phyloP scores from a whole-genome alignment of 441 rosid species.

The Eutrema salsugineum region DNA sequence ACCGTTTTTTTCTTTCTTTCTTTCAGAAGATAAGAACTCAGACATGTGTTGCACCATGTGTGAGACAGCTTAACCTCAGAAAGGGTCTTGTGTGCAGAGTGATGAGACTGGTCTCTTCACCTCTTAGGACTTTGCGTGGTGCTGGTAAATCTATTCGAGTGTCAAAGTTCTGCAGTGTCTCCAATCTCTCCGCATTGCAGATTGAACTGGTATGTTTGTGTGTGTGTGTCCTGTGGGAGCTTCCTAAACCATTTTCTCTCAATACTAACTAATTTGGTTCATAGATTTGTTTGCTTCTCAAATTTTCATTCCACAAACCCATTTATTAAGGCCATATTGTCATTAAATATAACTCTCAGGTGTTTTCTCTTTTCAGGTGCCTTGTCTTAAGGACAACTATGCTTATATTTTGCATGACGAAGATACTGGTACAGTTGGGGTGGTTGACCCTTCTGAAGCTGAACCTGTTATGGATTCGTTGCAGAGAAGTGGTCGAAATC shows the following conservation, averaged over 20 bases:
- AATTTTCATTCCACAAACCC: not conserved
- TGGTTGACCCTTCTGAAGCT: slow-evolving; percentile 97
- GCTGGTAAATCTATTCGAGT: slow-evolving; percentile 81
- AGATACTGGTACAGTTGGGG: slow-evolving; percentile 97
- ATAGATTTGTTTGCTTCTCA: not conserved
- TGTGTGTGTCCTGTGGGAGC: slow-evolving; percentile 21
- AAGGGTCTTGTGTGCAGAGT: slow-evolving; percentile 74
- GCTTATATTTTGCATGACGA: slow-evolving; percentile 88
- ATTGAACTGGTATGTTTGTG: slow-evolving; percentile 75
- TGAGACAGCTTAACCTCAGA: slow-evolving; percentile 70
- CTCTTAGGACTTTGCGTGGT: slow-evolving; percentile 77
- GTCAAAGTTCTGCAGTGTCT: slow-evolving; percentile 79
- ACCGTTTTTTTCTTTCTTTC: slow-evolving; percentile 13
- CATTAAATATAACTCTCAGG: not conserved
- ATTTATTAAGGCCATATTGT: not conserved
- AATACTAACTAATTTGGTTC: not conserved
- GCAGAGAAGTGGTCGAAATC: slow-evolving; percentile 65
- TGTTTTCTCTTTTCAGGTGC: slow-evolving; percentile 51
- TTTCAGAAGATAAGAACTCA: slow-evolving; percentile 48
- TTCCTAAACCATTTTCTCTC: not conserved
- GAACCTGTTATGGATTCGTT: slow-evolving; percentile 74
- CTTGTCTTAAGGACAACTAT: slow-evolving; percentile 88
- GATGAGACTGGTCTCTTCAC: slow-evolving; percentile 57
- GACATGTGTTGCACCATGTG: slow-evolving; percentile 61
- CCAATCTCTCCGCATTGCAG: slow-evolving; percentile 69